phyloP scores from a whole-genome alignment of 345 rosid species.

The Leavenworthia alabamica region DNA sequence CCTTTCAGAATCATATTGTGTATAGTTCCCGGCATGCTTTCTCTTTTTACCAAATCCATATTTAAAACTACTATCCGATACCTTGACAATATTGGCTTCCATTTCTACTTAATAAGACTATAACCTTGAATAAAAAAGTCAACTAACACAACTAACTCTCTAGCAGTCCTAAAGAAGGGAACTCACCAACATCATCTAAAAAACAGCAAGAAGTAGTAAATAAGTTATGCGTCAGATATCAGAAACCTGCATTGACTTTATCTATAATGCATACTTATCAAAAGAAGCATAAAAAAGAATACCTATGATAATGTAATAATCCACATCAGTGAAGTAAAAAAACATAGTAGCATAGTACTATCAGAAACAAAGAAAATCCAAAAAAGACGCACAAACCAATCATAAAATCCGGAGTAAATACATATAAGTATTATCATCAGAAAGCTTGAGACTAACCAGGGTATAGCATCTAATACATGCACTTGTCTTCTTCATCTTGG shows the following conservation, averaged over 20 bases:
- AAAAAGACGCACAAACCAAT: no score
- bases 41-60: slow-evolving; percentile 36
- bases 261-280: neutral
- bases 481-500: slow-evolving; percentile 15
- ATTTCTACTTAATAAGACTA: slow-evolving; percentile 43
- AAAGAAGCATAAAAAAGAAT: neutral
- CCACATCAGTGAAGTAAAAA: neutral
- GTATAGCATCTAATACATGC: no score
- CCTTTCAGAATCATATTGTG: slow-evolving; percentile 37
- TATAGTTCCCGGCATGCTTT: slow-evolving; percentile 34
- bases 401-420: no score
- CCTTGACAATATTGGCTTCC: slow-evolving; percentile 50
- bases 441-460: no score
- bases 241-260: neutral
- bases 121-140: slow-evolving; percentile 20
- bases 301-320: neutral
- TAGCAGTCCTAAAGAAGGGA: slow-evolving; percentile 29
- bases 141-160: slow-evolving; percentile 24
- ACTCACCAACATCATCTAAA: slow-evolving; percentile 16
- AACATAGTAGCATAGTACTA: neutral
- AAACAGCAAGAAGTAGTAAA: slow-evolving; percentile 14
- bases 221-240: neutral
- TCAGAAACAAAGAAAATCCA: no score
- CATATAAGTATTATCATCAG: no score
- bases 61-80: slow-evolving; percentile 39